phyloP scores from a whole-genome alignment of 1,284 basidiomycete genomes.

The Calocybe gambosa region DNA sequence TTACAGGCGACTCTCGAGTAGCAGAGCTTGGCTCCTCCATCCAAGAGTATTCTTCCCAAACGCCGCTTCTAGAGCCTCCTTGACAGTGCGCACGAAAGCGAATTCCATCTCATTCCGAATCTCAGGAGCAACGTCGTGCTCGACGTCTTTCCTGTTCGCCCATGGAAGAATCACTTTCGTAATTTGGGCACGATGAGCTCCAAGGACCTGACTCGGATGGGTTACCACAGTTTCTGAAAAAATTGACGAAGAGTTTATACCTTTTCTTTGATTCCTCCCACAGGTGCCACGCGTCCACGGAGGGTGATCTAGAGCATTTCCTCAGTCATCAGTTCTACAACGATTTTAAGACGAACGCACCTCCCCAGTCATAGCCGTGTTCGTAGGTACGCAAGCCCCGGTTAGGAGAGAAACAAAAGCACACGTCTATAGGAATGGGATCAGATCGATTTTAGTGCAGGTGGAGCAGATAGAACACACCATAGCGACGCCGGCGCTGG shows the following conservation, averaged over 20 bases:
- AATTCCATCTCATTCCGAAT: conserved; percentile 72
- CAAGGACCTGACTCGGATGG: too few relatives aligned
- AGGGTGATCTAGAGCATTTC: conserved; percentile 54
- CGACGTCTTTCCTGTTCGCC: conserved; percentile 81
- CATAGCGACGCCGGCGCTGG: conserved; percentile 86
- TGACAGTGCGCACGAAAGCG: conserved; percentile 71
- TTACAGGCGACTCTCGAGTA: conserved; percentile 52
- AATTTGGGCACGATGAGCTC: conserved; percentile 79
- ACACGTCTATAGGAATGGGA: conserved; percentile 69
- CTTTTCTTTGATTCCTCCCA: conserved; percentile 82
- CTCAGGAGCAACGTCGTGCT: conserved; percentile 73
- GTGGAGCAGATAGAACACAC: conserved; percentile 36
- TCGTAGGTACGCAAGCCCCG: conserved; percentile 61
- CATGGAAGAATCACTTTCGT: conserved; percentile 77
- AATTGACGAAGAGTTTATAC: too few relatives aligned
- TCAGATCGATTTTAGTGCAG: too few relatives aligned
- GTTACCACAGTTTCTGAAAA: too few relatives aligned
- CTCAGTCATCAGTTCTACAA: neutral
- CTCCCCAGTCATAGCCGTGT: conserved; percentile 82
- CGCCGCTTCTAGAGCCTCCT: conserved; percentile 76
- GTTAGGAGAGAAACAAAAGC: conserved; percentile 81
- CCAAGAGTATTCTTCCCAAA: conserved; percentile 62
- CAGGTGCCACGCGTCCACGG: conserved; percentile 72
- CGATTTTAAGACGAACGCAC: conserved; percentile 26
- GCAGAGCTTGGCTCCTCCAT: conserved; percentile 47